Percentiles rank a stretch among this genome's conserved stretches.
Evolutionary conservation across 2,329 filamentous ascomycete genomes (phyloP).

Genomic region (Penicillium sp.): DNA sequence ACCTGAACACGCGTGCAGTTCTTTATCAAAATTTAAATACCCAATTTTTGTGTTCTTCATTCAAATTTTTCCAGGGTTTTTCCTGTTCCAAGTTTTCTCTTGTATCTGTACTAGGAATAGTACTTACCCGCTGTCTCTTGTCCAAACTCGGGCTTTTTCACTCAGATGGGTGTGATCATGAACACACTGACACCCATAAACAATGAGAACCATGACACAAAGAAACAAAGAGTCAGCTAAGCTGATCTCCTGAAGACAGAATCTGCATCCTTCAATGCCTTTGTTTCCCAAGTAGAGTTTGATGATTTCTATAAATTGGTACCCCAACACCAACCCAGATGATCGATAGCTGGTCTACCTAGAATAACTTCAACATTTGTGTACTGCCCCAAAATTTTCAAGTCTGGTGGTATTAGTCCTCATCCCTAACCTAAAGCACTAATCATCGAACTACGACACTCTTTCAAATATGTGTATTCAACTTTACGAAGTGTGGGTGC

Average conservation of each 20-base stretch:
- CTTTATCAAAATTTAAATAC: background rate
- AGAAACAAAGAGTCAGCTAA: background rate
- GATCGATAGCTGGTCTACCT: too few species aligned
- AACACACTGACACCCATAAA: too few species aligned
- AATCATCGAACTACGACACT: background rate
- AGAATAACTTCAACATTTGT: too few species aligned
- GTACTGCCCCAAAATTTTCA: too few species aligned
- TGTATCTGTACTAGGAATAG: too few species aligned
- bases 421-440: background rate
- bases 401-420: background rate
- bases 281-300: too few species aligned
- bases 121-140: background rate
- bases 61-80: background rate
- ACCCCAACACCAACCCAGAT: too few species aligned
- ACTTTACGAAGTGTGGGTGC: background rate
- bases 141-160: background rate
- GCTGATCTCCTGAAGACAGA: background rate
- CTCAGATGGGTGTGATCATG: too few species aligned
- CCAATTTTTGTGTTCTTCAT: background rate
- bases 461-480: conserved; percentile 1
- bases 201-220: background rate
- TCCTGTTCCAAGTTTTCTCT: background rate
- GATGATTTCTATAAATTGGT: too few species aligned
- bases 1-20: background rate
- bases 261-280: background rate